phyloP scores from a whole-genome alignment of 1,284 basidiomycete genomes.

The Ceratobasidium sp. region DNA sequence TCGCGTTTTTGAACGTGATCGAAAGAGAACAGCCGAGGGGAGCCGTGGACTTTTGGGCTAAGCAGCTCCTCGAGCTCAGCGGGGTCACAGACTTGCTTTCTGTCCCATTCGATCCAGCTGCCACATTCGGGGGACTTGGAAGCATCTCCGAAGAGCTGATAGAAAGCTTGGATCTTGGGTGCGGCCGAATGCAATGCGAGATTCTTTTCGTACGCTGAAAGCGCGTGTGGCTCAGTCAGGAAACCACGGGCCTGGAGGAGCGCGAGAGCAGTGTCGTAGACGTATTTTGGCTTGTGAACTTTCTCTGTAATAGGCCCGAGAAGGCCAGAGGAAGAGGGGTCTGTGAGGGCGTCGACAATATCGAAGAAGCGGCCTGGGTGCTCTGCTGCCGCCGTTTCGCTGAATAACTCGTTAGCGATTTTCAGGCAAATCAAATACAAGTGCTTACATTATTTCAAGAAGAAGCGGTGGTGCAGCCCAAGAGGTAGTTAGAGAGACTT shows the following conservation, averaged over 20 bases:
- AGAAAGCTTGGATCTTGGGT: constrained; percentile 81
- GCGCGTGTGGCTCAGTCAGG: constrained; percentile 64
- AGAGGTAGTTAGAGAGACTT: constrained; percentile 81
- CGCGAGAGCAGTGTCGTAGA: constrained; percentile 69
- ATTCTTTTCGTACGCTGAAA: constrained; percentile 70
- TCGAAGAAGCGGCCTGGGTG: constrained; percentile 77
- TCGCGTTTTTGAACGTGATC: constrained; percentile 75
- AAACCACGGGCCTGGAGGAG: constrained; percentile 64
- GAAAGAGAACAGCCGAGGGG: constrained; percentile 67
- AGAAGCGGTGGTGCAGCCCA: constrained; percentile 83
- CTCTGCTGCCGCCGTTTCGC: constrained; percentile 74
- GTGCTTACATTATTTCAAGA: constrained; percentile 83
- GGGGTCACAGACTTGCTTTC: constrained; percentile 78
- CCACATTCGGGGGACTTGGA: constrained; percentile 65
- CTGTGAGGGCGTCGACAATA: constrained; percentile 72
- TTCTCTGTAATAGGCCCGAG: constrained; percentile 55
- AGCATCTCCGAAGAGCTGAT: constrained; percentile 60
- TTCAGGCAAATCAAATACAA: constrained; percentile 46
- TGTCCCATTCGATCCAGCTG: constrained; percentile 92
- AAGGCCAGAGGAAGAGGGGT: constrained; percentile 55
- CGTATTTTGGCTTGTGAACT: constrained; percentile 63
- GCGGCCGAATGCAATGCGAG: constrained; percentile 77
- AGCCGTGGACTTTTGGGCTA: neutral
- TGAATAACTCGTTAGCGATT: constrained; percentile 52
- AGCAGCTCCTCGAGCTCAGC: constrained; percentile 69